phyloP scores from a whole-genome alignment of 2,329 filamentous ascomycete species.

The Metarhizium rileyi region DNA sequence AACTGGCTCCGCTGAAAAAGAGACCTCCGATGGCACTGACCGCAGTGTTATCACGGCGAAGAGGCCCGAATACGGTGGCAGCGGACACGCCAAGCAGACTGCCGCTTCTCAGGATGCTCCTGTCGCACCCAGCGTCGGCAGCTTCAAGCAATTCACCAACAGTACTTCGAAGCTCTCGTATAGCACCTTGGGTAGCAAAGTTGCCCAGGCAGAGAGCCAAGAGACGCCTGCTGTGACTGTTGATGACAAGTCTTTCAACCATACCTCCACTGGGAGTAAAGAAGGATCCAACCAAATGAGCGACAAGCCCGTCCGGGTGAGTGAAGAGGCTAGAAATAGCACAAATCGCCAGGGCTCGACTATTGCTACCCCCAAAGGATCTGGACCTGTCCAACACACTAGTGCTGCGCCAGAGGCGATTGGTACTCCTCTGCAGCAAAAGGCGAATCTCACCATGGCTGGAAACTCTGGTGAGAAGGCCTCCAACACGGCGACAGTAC shows the following conservation, averaged over 20 bases:
- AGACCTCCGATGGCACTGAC: conserved; percentile 2
- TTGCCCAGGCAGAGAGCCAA: neutral
- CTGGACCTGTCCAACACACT: neutral
- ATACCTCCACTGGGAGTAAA: neutral
- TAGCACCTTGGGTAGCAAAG: neutral
- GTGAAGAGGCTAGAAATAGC: too few species aligned
- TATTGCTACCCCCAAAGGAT: neutral
- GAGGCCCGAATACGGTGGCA: neutral
- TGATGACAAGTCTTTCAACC: neutral
- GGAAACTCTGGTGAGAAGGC: neutral
- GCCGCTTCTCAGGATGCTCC: neutral
- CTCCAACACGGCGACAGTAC: neutral
- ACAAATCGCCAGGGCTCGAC: neutral
- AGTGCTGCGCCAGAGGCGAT: neutral
- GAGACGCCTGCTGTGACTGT: neutral
- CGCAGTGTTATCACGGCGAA: conserved; percentile 1
- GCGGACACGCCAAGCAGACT: neutral
- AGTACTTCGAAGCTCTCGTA: neutral
- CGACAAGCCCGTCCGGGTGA: neutral
- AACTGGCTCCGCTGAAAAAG: neutral
- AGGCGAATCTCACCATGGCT: neutral
- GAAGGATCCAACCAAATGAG: too few species aligned
- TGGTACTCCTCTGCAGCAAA: neutral
- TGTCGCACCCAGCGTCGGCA: neutral
- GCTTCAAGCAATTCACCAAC: conserved; percentile 1